Evolutionary conservation across 208 protist species (phyloP).

Genomic region (Leishmania amazonensis): DNA sequence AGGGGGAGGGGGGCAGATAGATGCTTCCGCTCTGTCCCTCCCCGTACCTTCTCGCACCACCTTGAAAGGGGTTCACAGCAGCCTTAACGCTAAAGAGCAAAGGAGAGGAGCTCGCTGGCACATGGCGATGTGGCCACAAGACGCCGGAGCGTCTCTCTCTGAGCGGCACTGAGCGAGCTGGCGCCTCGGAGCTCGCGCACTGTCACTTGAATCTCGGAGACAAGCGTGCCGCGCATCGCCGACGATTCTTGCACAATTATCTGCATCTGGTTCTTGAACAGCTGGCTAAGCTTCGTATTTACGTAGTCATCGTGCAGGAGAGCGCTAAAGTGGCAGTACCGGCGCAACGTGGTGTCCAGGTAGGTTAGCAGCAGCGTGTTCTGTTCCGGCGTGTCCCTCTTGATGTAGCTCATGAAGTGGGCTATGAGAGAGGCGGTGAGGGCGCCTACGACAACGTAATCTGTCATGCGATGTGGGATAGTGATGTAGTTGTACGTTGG

Average conservation of each 20-base stretch:
- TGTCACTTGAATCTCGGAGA: background rate
- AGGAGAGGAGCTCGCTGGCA: background rate
- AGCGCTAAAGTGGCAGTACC: constrained; percentile 28
- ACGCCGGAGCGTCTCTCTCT: background rate
- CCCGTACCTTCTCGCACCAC: background rate
- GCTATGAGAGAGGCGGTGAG: background rate
- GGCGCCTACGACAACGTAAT: constrained; percentile 13
- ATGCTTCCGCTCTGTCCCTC: background rate
- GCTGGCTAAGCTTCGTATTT: background rate
- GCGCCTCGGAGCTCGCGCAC: background rate
- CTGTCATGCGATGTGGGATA: constrained; percentile 23
- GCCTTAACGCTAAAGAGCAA: background rate
- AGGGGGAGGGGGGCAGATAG: background rate
- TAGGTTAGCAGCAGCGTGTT: constrained; percentile 14
- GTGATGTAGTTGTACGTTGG: constrained; percentile 16
- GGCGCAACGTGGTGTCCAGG: constrained; percentile 22
- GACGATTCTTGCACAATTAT: constrained; percentile 6
- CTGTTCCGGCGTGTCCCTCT: background rate
- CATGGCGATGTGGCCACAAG: background rate
- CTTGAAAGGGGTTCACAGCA: background rate
- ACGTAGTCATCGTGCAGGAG: constrained; percentile 25
- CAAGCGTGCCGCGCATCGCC: background rate
- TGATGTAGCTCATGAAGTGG: constrained; percentile 9
- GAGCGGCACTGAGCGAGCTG: background rate
- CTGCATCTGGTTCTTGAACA: constrained; percentile 7